Evolutionary conservation across 2,329 filamentous ascomycete genomes (phyloP).

Genomic region (Parastagonospora nodorum): DNA sequence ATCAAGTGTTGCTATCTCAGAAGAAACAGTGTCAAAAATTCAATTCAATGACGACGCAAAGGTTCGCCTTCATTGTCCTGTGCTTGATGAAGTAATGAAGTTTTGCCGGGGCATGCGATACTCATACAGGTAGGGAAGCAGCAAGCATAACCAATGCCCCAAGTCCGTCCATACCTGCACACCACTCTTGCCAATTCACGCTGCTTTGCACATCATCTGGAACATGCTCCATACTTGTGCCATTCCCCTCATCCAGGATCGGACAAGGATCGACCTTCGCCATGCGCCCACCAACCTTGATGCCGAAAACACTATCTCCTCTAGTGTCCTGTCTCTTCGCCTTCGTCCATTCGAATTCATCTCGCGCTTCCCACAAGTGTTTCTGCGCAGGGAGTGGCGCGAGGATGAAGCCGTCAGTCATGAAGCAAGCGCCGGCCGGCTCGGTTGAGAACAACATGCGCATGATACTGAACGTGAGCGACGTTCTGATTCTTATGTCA

Average conservation of each 20-base stretch:
- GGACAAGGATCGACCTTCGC: constrained; percentile 33
- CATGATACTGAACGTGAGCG: constrained; percentile 48
- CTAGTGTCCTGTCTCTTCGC: constrained; percentile 33
- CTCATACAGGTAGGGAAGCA: constrained; percentile 37
- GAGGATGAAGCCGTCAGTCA: constrained; percentile 44
- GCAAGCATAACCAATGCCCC: constrained; percentile 54
- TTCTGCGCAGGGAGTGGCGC: constrained; percentile 52
- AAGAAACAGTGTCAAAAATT: no score
- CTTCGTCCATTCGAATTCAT: constrained; percentile 43
- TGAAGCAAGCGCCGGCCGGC: constrained; percentile 46
- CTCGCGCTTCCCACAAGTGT: constrained; percentile 52
- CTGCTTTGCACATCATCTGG: constrained; percentile 12
- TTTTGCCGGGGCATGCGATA: no score
- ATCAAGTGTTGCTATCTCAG: no score
- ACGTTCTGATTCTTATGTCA: constrained; percentile 36
- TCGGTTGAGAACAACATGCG: constrained; percentile 53
- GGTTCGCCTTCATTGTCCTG: no score
- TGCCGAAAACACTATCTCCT: constrained; percentile 29
- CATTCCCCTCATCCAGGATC: constrained; percentile 24
- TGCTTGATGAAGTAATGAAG: no score
- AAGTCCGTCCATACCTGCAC: constrained; percentile 53
- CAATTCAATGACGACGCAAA: no score
- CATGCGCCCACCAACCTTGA: constrained; percentile 42
- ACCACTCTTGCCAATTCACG: constrained; percentile 53
- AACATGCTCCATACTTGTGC: constrained; percentile 9